A percentile compares a stretch with the other conserved stretches of the same genome.
Evolutionary conservation across 2,329 filamentous ascomycete genomes (phyloP).

Genomic region (Catunica adiposa): DNA sequence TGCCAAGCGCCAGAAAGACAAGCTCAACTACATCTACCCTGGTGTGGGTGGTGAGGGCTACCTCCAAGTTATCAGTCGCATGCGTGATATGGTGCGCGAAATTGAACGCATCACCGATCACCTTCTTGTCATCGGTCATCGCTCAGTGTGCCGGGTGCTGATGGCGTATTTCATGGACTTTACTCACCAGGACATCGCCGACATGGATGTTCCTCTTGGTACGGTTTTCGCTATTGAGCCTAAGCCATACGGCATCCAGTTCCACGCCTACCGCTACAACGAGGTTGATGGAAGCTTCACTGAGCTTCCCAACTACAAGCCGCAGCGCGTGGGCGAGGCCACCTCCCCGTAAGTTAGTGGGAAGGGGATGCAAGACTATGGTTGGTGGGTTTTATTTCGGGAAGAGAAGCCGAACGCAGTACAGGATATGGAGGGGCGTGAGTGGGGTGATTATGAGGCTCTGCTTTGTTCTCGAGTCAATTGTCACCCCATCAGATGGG

Average conservation of each 20-base stretch:
- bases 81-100: slow-evolving; percentile 90
- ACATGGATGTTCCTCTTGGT: slow-evolving; percentile 83
- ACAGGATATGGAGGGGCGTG: background rate
- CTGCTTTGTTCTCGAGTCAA: background rate
- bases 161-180: slow-evolving; percentile 95
- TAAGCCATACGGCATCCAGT: slow-evolving; percentile 93
- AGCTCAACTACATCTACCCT: slow-evolving; percentile 91
- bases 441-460: background rate
- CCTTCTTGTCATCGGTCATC: slow-evolving; percentile 79
- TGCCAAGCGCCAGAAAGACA: slow-evolving; percentile 60
- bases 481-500: background rate
- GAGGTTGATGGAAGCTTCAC: slow-evolving; percentile 64
- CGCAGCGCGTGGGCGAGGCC: slow-evolving; percentile 27
- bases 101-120: slow-evolving; percentile 96
- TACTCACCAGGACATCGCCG: slow-evolving; percentile 77
- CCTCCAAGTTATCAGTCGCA: slow-evolving; percentile 86
- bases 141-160: slow-evolving; percentile 78
- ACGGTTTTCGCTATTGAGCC: slow-evolving; percentile 92
- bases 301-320: slow-evolving; percentile 67
- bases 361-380: background rate
- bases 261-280: slow-evolving; percentile 89
- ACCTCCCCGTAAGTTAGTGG: background rate
- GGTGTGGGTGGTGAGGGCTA: slow-evolving; percentile 93
- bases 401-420: background rate
- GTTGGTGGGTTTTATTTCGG: background rate